Base-by-base conservation (phyloP, 768 basidiomycete species). In the Suillus brevipes region DNA sequence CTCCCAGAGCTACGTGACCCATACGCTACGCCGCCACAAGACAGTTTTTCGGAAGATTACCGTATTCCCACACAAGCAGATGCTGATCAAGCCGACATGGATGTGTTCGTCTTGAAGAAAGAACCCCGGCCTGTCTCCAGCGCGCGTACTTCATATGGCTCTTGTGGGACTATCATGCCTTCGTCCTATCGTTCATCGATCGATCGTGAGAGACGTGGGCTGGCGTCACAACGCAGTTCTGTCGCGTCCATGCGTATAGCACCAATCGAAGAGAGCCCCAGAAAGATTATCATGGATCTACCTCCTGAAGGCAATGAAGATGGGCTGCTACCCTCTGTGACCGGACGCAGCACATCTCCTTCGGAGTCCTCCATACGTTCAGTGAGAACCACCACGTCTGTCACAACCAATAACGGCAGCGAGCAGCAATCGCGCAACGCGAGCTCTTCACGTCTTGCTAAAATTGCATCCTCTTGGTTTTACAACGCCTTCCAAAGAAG, bases 181-280 rank as follows among this genome's bases (percentile, higher is more conserved):
- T 67, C 76, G 1, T 76, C 81, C 13, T 74, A 78, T 61, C 78
- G 78, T 40, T 75, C 80, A 23, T 74, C 73, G 52, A 59, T 68
- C 45, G 10, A 58, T 50, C 43, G 64, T 47, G 82, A 86, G 55
- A 83, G 83, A 71, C 79, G 85, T 31, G 65, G 73, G 55, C 60
- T 69, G 42, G 61, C 66, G 28, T 77, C 83, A 4, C 83, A 85
- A 49, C 85, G 88, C 40, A 84, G 78, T 31, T 85, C 89, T 4
- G 77, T 80, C 20, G 69, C 79, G 23, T 78, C 82, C 2, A 71
- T 78, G 14, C 79, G 81, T 38, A 87, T 93, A 56, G 77, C 79
- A 18, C 83, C 88, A 1, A 91, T 92, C 58, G 89, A 92, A 73
- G 91, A 92, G 73, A 90, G 88, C 66, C 89, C 90, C 0, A 81